These are phyloP conservation scores for Calendula officinalis DNA, from an alignment of 129 eudicot genomes.

Conservation along the genomic window DNA sequence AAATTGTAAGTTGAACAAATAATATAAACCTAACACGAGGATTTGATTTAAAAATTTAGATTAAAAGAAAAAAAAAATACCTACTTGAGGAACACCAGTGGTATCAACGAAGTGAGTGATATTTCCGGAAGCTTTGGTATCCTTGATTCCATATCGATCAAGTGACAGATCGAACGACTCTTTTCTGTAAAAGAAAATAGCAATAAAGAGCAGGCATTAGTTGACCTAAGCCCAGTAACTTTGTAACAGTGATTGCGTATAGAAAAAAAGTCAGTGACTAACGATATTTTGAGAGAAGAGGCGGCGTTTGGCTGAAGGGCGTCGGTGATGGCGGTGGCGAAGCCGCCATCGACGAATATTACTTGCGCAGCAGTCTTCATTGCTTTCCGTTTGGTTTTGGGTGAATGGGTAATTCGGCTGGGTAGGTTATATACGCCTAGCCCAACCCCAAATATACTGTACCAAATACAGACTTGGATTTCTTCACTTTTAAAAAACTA, in stretches of 20 bases:
- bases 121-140: constrained; percentile 49
- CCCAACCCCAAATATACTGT: too few relatives aligned
- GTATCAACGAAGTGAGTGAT: constrained; percentile 52
- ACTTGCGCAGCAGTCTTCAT: constrained; percentile 64
- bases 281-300: constrained; percentile 41
- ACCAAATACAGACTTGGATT: too few relatives aligned
- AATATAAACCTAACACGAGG: too few relatives aligned
- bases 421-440: too few relatives aligned
- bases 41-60: background rate
- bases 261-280: constrained; percentile 3
- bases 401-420: too few relatives aligned
- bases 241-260: background rate
- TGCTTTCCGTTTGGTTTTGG: constrained; percentile 2
- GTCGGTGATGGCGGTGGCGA: constrained; percentile 47
- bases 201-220: background rate
- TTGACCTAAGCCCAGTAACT: background rate
- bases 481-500: too few relatives aligned
- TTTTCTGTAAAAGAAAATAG: constrained; percentile 33
- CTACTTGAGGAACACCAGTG: constrained; percentile 52
- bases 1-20: too few relatives aligned
- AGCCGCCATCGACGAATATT: constrained; percentile 52
- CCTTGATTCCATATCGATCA: constrained; percentile 54
- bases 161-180: constrained; percentile 65
- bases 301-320: constrained; percentile 53
- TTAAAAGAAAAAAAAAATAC: background rate